Conservation (phyloP, 148 eudicot genomes). For the Arbutus unedo region DNA sequence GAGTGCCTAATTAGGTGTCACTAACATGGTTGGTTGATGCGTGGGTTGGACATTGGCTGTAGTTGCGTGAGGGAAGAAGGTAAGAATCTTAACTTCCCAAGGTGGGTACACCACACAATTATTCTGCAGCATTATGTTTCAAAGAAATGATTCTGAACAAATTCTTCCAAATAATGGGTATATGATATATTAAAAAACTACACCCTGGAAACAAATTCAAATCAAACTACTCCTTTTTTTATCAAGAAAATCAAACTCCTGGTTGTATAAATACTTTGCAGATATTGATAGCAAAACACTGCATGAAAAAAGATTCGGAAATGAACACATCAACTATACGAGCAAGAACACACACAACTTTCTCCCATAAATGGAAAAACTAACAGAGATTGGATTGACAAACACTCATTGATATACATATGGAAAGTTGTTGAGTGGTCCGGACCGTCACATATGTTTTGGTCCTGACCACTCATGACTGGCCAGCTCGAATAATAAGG, state of each 20-base stretch:
- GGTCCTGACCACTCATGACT: not conserved
- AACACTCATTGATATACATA: not conserved
- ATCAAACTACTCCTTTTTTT: not conserved
- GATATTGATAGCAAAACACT: not conserved
- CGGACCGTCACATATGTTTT: not conserved
- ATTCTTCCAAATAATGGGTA: not conserved
- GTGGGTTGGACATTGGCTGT: not conserved
- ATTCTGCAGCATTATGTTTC: slow-evolving; percentile 2
- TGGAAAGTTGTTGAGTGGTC: not conserved
- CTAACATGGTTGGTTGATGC: not conserved
- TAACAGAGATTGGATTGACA: not conserved
- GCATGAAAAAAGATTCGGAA: not conserved
- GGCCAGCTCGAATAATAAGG: not conserved
- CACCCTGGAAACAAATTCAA: not conserved
- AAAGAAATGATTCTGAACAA: not conserved
- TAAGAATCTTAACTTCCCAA: not conserved
- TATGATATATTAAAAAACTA: not conserved
- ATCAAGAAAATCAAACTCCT: not conserved
- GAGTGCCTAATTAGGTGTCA: not conserved
- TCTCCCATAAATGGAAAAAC: not conserved
- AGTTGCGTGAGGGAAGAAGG: not conserved
- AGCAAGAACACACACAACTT: not conserved
- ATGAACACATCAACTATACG: not conserved
- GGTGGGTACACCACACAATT: not conserved
- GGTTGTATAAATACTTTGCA: not conserved